phyloP scores from a whole-genome alignment of 306 rosid genomes.

The Vigna nakashimae region DNA sequence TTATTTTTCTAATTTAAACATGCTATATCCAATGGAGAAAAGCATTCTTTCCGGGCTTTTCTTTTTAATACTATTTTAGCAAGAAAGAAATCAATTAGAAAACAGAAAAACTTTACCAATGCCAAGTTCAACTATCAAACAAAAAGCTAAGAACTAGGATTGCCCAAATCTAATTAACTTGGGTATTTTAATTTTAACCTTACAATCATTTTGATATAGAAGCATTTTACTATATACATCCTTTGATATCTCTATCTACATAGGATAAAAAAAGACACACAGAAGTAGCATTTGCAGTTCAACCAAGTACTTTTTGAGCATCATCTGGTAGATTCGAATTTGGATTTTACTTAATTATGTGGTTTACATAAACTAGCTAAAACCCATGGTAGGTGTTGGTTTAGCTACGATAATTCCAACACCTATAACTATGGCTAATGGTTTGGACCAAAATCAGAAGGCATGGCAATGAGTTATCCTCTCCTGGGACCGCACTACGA shows the following conservation, averaged over 20 bases:
- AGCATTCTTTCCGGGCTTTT: background rate
- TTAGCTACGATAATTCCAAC: slow-evolving; percentile 3
- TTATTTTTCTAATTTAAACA: too few species aligned
- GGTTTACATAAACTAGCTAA: background rate
- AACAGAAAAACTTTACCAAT: too few species aligned
- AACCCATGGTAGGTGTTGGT: background rate
- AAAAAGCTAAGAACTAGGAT: background rate
- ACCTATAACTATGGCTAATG: background rate
- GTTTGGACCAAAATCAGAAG: slow-evolving; percentile 34
- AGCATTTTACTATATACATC: too few species aligned
- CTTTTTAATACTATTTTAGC: background rate
- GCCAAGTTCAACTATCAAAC: background rate
- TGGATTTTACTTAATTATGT: slow-evolving; percentile 6
- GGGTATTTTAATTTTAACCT: too few species aligned
- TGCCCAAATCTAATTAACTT: too few species aligned
- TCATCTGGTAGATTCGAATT: background rate
- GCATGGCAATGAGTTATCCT: background rate
- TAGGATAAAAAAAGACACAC: background rate
- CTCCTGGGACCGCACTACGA: slow-evolving; percentile 38
- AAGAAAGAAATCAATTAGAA: background rate
- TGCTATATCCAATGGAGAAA: background rate
- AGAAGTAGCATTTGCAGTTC: background rate
- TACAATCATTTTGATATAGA: too few species aligned
- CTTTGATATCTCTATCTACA: too few species aligned
- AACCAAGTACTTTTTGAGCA: background rate